phyloP scores from a whole-genome alignment of 805 yeast species.

The Yarrowia sp. region DNA sequence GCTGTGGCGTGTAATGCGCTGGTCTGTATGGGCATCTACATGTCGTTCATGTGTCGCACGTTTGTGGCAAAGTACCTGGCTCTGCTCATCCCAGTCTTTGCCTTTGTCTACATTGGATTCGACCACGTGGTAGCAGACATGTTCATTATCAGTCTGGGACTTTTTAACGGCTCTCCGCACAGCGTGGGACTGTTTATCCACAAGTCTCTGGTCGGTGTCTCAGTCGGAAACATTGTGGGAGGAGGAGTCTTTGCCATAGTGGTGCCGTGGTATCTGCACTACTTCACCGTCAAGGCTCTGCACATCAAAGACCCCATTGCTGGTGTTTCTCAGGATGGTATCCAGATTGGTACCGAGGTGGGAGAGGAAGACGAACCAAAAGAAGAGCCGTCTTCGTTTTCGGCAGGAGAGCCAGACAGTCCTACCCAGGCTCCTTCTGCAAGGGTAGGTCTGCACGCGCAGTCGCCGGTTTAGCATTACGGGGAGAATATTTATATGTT shows the following conservation, averaged over 20 bases:
- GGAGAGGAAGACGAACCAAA: slow-evolving; percentile 5
- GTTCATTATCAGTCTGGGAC: background rate
- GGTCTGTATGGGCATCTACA: slow-evolving; percentile 13
- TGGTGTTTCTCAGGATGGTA: background rate
- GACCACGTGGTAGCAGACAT: slow-evolving; percentile 22
- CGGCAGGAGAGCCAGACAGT: background rate
- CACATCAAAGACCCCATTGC: background rate
- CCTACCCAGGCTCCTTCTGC: background rate
- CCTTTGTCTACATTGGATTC: background rate
- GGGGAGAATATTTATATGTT: slow-evolving; percentile 1
- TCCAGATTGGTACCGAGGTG: slow-evolving; percentile 11
- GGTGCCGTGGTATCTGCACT: background rate
- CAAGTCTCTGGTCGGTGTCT: slow-evolving; percentile 27
- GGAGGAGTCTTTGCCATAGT: background rate
- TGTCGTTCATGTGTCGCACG: slow-evolving; percentile 14
- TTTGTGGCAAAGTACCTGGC: slow-evolving; percentile 10
- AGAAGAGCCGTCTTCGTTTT: background rate
- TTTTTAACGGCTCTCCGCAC: slow-evolving; percentile 9
- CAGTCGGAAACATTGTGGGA: background rate
- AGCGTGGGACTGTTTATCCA: slow-evolving; percentile 12
- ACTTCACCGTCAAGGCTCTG: background rate
- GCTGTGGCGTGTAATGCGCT: slow-evolving; percentile 6
- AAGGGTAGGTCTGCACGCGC: background rate
- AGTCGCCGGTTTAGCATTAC: slow-evolving; percentile 12
- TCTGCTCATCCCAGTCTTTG: background rate